These are phyloP conservation scores for Excoecaria cochinchinensis DNA, from an alignment of 345 rosid genomes.

Conservation along the genomic window DNA sequence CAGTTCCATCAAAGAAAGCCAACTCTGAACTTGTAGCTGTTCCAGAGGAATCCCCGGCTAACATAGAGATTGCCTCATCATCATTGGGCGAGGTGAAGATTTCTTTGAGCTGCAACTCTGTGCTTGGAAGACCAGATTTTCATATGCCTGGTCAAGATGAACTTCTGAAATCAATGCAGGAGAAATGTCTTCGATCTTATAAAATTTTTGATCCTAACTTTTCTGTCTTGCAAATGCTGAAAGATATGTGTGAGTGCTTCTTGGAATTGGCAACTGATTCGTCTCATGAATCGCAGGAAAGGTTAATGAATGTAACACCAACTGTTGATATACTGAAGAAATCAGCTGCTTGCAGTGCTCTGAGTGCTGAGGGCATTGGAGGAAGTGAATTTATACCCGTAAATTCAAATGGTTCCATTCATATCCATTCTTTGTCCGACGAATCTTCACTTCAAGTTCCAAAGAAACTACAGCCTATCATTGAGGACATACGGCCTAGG, in stretches of 20 bases:
- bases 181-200: conserved; percentile 69
- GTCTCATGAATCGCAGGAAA: conserved; percentile 58
- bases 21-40: conserved; percentile 28
- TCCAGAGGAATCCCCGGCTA: conserved; percentile 33
- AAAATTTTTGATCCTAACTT: conserved; percentile 74
- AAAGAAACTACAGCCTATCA: conserved; percentile 1
- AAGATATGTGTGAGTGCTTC: conserved; percentile 81
- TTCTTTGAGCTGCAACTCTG: conserved; percentile 61
- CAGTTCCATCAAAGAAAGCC: conserved; percentile 21
- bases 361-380: conserved; percentile 21
- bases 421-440: neutral
- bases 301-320: conserved; percentile 35
- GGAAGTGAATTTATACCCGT: conserved; percentile 14
- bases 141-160: conserved; percentile 68
- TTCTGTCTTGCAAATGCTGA: conserved; percentile 61
- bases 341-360: conserved; percentile 37
- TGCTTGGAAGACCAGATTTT: conserved; percentile 50
- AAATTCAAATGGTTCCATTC: conserved; percentile 9
- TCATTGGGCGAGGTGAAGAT: conserved; percentile 81
- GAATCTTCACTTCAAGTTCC: conserved; percentile 18
- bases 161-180: conserved; percentile 68
- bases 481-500: neutral
- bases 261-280: conserved; percentile 59
- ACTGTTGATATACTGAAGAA: conserved; percentile 43
- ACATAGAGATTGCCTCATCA: conserved; percentile 73